Conservation (phyloP, 1,284 basidiomycete genomes). For the Albatrellus sp. region DNA sequence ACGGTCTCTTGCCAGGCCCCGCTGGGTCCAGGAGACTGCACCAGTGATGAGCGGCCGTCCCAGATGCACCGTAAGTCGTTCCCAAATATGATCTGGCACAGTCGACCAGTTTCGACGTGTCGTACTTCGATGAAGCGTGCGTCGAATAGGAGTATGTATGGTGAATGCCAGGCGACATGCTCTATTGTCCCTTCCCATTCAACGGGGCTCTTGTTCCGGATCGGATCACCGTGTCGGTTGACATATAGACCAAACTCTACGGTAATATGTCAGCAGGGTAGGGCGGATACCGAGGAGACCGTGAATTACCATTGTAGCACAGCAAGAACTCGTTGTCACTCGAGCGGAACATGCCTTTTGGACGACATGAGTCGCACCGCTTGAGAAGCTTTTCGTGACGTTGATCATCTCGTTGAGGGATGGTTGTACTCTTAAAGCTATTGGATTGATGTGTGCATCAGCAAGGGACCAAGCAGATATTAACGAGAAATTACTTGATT, state of each 20-base stretch:
- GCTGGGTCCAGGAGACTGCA: constrained; percentile 26
- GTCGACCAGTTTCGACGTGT: constrained; percentile 72
- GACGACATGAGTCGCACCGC: constrained; percentile 71
- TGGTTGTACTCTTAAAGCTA: constrained; percentile 82
- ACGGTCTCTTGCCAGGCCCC: constrained; percentile 29
- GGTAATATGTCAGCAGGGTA: constrained; percentile 7
- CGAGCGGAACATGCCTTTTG: constrained; percentile 87
- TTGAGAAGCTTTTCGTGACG: constrained; percentile 62
- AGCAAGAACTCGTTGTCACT: constrained; percentile 85
- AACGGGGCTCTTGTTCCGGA: constrained; percentile 60
- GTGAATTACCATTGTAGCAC: constrained; percentile 72
- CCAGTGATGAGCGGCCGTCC: constrained; percentile 52
- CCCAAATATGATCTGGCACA: constrained; percentile 82
- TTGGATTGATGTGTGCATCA: constrained; percentile 3
- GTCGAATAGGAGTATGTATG: constrained; percentile 87
- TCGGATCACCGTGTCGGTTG: constrained; percentile 79
- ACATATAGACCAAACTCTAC: constrained; percentile 87
- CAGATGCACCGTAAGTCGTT: constrained; percentile 78
- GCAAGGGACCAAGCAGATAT: constrained; percentile 1
- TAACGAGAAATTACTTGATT: constrained; percentile 47
- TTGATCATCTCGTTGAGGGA: constrained; percentile 71
- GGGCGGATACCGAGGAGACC: not conserved
- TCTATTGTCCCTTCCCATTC: constrained; percentile 94
- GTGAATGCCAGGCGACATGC: constrained; percentile 78
- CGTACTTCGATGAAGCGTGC: constrained; percentile 88